Base-by-base conservation (phyloP, 805 yeast genomes). In the Saturnispora bothae region DNA sequence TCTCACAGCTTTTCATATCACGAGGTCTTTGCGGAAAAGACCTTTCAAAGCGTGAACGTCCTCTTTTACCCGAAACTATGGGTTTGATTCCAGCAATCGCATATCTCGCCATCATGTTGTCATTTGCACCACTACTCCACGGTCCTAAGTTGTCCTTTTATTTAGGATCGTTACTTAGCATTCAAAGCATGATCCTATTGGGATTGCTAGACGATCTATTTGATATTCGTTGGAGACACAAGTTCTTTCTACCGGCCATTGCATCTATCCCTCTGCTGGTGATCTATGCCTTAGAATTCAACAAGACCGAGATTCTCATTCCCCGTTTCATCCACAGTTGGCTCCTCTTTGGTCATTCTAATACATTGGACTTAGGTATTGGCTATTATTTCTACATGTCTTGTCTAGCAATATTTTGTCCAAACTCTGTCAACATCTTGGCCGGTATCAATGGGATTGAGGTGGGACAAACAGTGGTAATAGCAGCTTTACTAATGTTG, bases 381-480 rank as follows among this genome's bases (percentile, higher is more conserved):
- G 59, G 83, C 20, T 92, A 92, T 64, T 92, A 92, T 56, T 61
- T 63, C 12, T 92, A 92, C 63, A 92, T 92, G 98, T 84, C 81
- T 0, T 69, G 94, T 0, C 76, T 92, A 42, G 80, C 95, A 2
- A 89, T 92, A 28, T 92, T 92, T 54, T 82, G 96, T 51, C 96
- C 99, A 18, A 89, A 92, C 56, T 84, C 96, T 9, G 86, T 92
- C 57, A 92, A 92, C 55, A 92, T 92, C 37, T 64, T 88, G 22
- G 99, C 99, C 0, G 99, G 99, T 5, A 74, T 92, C 33, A 92
- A 92, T 57, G 99, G 99, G 0, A 65, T 92, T 31, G 99, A 92
- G 60, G 96, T 88, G 10, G 97, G 96, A 20, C 98, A 92, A 59
- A 77, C 94, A 25, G 69, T 89, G 4, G 80, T 89, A 0, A 64